Conservation (phyloP, 495 filamentous ascomycete genomes). For the Aspergillus funiculosus region DNA sequence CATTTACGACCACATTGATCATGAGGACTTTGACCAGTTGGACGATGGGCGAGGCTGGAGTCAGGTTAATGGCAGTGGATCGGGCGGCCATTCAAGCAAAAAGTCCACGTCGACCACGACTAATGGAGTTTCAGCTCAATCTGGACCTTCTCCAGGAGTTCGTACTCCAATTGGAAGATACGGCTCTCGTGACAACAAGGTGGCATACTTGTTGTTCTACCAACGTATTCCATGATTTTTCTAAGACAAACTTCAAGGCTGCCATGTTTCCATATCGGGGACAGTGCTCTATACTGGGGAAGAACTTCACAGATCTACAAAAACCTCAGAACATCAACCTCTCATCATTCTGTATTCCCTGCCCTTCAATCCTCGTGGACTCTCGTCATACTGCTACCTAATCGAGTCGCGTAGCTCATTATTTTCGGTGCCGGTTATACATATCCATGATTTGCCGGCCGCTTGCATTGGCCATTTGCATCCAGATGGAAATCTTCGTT, state of each 20-base stretch:
- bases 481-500: too few species aligned
- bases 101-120: slow-evolving; percentile 63
- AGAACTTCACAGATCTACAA: neutral
- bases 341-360: too few species aligned
- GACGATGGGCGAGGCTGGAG: slow-evolving; percentile 73
- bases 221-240: slow-evolving; percentile 56
- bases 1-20: slow-evolving; percentile 64
- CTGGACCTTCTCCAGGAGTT: slow-evolving; percentile 47
- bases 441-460: too few species aligned
- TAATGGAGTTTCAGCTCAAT: slow-evolving; percentile 55
- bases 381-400: too few species aligned
- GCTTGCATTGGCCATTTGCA: too few species aligned
- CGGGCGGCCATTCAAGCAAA: slow-evolving; percentile 41
- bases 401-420: too few species aligned
- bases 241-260: neutral
- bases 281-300: neutral
- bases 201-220: slow-evolving; percentile 95
- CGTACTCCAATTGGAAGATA: slow-evolving; percentile 58
- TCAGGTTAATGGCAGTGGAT: slow-evolving; percentile 62
- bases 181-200: slow-evolving; percentile 83
- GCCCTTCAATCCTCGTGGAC: too few species aligned
- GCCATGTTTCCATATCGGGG: neutral
- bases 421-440: too few species aligned
- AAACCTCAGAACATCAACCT: too few species aligned
- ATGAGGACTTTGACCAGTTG: slow-evolving; percentile 52